These are phyloP conservation scores for Tuber calosporum DNA, from an alignment of 495 filamentous ascomycete genomes.

Conservation along the genomic window DNA sequence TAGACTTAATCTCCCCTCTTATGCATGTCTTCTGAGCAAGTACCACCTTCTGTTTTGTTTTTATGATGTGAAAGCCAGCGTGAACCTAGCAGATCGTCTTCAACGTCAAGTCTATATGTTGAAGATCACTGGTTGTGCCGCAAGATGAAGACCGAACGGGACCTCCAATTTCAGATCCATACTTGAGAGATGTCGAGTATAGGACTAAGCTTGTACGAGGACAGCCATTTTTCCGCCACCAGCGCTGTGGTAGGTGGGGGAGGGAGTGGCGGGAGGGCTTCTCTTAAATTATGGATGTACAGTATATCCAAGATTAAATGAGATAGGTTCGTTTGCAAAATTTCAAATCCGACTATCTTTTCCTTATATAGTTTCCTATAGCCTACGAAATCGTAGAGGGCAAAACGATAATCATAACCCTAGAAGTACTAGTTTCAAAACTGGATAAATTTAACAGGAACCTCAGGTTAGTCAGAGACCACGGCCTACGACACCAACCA, in stretches of 20 bases:
- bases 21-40: not conserved
- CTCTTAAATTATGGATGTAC: not conserved
- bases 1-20: not conserved
- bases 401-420: not conserved
- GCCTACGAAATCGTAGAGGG: not conserved
- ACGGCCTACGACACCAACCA: not conserved
- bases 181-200: conserved; percentile 32
- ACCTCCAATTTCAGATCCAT: conserved; percentile 34
- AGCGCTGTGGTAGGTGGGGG: not conserved
- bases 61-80: conserved; percentile 6
- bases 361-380: not conserved
- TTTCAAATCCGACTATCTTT: not conserved
- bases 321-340: not conserved
- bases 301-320: not conserved
- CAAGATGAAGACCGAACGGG: conserved; percentile 20
- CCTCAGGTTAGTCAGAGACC: not conserved
- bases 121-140: conserved; percentile 37
- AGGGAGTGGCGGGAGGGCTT: not conserved
- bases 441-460: not conserved
- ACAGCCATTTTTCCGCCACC: not conserved
- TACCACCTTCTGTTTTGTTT: not conserved
- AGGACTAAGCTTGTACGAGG: conserved; percentile 22
- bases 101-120: conserved; percentile 34
- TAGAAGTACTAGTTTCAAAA: not conserved
- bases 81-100: conserved; percentile 37